Evolutionary conservation across 2,329 filamentous ascomycete species (phyloP).

Genomic region (Trichoderma koningiopsis): DNA sequence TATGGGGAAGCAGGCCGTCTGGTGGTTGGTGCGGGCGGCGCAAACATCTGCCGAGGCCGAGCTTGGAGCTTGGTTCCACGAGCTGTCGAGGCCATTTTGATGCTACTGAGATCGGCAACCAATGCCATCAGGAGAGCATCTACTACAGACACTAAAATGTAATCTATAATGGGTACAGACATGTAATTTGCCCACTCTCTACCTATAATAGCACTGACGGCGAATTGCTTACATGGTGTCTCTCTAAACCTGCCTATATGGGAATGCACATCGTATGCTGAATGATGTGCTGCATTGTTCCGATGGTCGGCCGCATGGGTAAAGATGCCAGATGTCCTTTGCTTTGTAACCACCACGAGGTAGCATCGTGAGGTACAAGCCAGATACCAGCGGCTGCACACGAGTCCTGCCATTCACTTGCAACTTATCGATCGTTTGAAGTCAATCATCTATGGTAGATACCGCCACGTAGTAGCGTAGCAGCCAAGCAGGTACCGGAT

Average conservation of each 20-base stretch:
- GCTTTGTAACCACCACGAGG: background rate
- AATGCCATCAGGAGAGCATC: too few relatives aligned
- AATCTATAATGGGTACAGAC: background rate
- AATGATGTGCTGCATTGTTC: conserved; percentile 1
- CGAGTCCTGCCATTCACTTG: background rate
- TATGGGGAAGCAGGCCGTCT: conserved; percentile 6
- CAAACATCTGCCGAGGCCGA: conserved; percentile 24
- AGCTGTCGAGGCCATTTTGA: background rate
- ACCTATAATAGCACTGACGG: background rate
- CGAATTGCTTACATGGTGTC: background rate
- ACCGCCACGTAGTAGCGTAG: background rate
- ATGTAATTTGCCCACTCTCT: background rate
- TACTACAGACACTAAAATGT: background rate
- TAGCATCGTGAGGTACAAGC: background rate
- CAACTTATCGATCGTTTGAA: background rate
- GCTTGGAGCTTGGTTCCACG: background rate
- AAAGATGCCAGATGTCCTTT: conserved; percentile 22
- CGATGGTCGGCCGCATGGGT: conserved; percentile 20
- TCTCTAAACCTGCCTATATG: background rate
- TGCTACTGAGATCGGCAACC: background rate
- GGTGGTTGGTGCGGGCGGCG: conserved; percentile 20
- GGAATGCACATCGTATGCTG: background rate
- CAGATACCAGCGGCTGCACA: background rate
- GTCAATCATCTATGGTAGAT: background rate
- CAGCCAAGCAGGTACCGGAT: conserved; percentile 6